phyloP scores from a whole-genome alignment of 2,329 filamentous ascomycete species.

The Pseudogymnoascus destructans region DNA sequence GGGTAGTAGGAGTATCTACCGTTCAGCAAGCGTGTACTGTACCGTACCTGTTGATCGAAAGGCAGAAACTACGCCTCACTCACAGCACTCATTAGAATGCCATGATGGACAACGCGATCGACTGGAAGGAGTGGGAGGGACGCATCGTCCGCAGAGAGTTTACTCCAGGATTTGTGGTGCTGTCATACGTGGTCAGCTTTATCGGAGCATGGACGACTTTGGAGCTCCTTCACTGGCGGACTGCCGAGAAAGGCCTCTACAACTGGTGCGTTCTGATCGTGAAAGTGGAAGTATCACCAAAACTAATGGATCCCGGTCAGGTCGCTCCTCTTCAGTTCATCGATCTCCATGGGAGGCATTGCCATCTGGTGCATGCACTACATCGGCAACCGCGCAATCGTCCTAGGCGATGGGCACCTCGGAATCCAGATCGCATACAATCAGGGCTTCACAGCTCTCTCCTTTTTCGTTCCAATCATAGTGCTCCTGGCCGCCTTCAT shows the following conservation, averaged over 20 bases:
- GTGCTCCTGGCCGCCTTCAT: slow-evolving; percentile 63
- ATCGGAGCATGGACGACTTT: slow-evolving; percentile 67
- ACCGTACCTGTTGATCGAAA: not conserved
- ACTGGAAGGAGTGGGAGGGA: slow-evolving; percentile 22
- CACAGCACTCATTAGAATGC: not conserved
- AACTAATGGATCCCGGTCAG: slow-evolving; percentile 27
- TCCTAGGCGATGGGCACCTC: slow-evolving; percentile 48
- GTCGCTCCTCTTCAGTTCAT: slow-evolving; percentile 48
- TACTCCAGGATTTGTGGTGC: slow-evolving; percentile 49
- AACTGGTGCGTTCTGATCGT: slow-evolving; percentile 46
- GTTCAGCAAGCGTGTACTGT: not conserved
- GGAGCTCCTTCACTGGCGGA: slow-evolving; percentile 67
- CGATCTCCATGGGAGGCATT: slow-evolving; percentile 60
- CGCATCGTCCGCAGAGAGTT: slow-evolving; percentile 37
- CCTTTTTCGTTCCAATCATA: slow-evolving; percentile 66
- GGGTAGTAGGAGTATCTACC: not conserved
- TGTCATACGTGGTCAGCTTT: slow-evolving; percentile 58
- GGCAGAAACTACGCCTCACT: not conserved
- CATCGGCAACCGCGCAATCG: slow-evolving; percentile 68
- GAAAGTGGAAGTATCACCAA: not conserved
- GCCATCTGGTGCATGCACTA: slow-evolving; percentile 72
- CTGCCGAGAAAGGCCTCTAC: slow-evolving; percentile 51
- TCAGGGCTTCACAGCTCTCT: slow-evolving; percentile 56
- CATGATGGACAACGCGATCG: slow-evolving; percentile 10
- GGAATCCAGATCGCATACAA: slow-evolving; percentile 64